These are phyloP conservation scores for Hymenoscyphus infarciens DNA, from an alignment of 2,329 filamentous ascomycete species.

Conservation along the genomic window DNA sequence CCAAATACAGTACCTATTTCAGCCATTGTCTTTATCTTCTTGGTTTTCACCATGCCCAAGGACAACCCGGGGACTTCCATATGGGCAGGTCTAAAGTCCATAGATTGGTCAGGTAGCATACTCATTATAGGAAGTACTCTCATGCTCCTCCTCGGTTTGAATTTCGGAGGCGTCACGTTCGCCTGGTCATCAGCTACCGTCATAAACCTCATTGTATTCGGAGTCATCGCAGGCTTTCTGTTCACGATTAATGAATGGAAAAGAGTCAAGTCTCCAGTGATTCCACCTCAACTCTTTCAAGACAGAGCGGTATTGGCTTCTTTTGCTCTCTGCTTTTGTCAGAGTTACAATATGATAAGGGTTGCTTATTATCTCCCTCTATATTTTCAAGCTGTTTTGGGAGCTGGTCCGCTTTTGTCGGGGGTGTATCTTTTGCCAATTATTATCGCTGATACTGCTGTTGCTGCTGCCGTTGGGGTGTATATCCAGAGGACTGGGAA, in stretches of 20 bases:
- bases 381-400: constrained; percentile 64
- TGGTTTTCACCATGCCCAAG: constrained; percentile 62
- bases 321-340: constrained; percentile 65
- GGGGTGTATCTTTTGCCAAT: constrained; percentile 72
- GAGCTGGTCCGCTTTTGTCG: constrained; percentile 56
- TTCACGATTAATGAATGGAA: constrained; percentile 73
- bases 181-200: constrained; percentile 47
- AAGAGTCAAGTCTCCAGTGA: constrained; percentile 71
- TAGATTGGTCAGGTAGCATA: constrained; percentile 59
- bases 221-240: constrained; percentile 48
- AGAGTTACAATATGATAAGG: constrained; percentile 51
- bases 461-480: constrained; percentile 54
- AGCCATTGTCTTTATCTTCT: constrained; percentile 43
- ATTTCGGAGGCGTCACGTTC: constrained; percentile 73
- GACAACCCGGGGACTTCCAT: constrained; percentile 63
- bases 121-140: constrained; percentile 67
- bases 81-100: constrained; percentile 55
- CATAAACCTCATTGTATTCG: constrained; percentile 55
- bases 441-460: constrained; percentile 61
- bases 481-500: constrained; percentile 60
- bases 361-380: constrained; percentile 41
- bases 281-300: constrained; percentile 70
- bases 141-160: constrained; percentile 82
- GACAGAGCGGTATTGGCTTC: constrained; percentile 62
- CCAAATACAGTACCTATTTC: constrained; percentile 27